Base-by-base conservation (phyloP, 805 yeast genomes). In the Ogataea neopini region DNA sequence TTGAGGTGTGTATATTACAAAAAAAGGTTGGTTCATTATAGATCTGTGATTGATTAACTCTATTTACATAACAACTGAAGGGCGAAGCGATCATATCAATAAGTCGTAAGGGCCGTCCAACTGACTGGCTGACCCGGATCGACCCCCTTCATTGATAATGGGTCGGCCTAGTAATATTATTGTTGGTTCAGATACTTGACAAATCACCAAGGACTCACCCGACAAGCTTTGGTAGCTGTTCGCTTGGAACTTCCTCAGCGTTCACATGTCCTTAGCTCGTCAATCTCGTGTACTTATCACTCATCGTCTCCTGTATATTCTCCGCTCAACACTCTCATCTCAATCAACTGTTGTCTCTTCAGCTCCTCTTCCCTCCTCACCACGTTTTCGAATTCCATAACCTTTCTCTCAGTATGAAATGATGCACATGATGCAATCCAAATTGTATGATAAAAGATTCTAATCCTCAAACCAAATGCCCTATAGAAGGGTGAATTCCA, bases 401-500 rank as follows among this genome's bases (percentile, higher is more conserved):
- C 71, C 41, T 65, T 63, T 26, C 60, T 52, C 54, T 69, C 73
- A 1, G 73, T 61, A 14, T 59, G 57, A 45, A 67, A 69, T 3
- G 69, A 63, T 6, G 72, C 72, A 34, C 64, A 62, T 6, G 67
- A 57, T 1, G 71, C 68, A 10, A 68, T 56, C 66, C 68, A 62
- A 8, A 68, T 64, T 1, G 73, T 69, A 48, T 69, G 71, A 45
- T 66, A 69, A 36, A 68, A 69, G 2, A 69, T 62, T 29, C 72
- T 54, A 18, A 69, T 67, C 19, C 73, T 51, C 18, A 57, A 48
- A 3, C 72, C 73, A 44, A 68, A 63, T 20, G 69, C 65, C 47
- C 73, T 56, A 50, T 66, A 69, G 22, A 62, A 54, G 13, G 72
- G 72, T 1, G 70, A 69, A 34, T 64, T 56, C 73, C 72, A 69